Evolutionary conservation across 1,139 yeast genomes (phyloP).

Genomic region (Taphrina communis): DNA sequence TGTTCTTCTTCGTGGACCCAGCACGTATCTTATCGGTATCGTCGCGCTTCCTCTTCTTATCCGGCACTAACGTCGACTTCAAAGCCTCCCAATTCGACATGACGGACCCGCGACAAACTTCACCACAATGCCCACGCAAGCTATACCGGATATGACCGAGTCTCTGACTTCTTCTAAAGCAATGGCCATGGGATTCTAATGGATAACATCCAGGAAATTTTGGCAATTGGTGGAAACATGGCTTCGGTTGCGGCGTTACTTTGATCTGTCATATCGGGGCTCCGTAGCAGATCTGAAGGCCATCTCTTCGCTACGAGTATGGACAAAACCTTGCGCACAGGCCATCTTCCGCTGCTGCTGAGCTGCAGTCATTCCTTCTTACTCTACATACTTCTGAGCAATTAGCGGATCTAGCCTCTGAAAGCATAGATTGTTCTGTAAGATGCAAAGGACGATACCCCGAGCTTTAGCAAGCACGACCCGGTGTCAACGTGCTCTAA

Average conservation of each 20-base stretch:
- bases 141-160: too few species aligned
- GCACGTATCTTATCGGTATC: neutral
- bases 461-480: neutral
- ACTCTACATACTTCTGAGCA: too few species aligned
- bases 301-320: neutral
- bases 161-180: too few species aligned
- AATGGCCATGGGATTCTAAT: too few species aligned
- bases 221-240: constrained; percentile 16
- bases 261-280: constrained; percentile 14
- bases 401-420: too few species aligned
- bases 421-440: neutral
- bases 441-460: neutral
- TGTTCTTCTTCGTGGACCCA: neutral
- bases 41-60: constrained; percentile 28
- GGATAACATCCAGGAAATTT: neutral
- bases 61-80: constrained; percentile 12
- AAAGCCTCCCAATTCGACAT: constrained; percentile 40
- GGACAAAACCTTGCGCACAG: neutral
- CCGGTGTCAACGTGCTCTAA: neutral
- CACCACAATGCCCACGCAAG: too few species aligned
- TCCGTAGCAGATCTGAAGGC: neutral
- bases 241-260: constrained; percentile 19
- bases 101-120: neutral
- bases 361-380: neutral
- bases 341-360: neutral